Conservation (phyloP, 1,284 basidiomycete genomes). For the Neolentinus lepideus region DNA sequence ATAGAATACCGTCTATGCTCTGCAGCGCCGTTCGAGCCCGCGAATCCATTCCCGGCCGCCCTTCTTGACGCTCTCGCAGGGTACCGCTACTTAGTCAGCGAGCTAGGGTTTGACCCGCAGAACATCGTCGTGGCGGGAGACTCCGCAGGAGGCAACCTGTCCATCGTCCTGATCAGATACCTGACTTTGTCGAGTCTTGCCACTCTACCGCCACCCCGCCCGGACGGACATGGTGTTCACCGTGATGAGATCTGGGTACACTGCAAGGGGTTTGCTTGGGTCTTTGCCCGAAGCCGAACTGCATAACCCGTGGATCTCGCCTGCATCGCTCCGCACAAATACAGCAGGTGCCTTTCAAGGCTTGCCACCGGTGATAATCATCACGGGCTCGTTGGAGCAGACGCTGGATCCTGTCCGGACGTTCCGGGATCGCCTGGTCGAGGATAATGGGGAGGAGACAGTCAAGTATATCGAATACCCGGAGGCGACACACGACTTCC, state of each 20-base stretch:
- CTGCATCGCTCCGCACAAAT: slow-evolving; percentile 9
- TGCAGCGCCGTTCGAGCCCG: slow-evolving; percentile 14
- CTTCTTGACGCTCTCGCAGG: slow-evolving; percentile 46
- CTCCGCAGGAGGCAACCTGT: slow-evolving; percentile 56
- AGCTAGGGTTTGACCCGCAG: slow-evolving; percentile 30
- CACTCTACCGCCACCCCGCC: no score
- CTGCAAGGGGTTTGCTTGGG: slow-evolving; percentile 14
- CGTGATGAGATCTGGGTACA: slow-evolving; percentile 11
- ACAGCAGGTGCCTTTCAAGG: slow-evolving; percentile 19
- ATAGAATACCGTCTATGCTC: slow-evolving; percentile 35
- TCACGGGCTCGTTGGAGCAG: slow-evolving; percentile 24
- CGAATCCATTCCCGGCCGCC: slow-evolving; percentile 42
- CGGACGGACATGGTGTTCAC: slow-evolving; percentile 10
- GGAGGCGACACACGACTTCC: slow-evolving; percentile 23
- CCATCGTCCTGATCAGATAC: slow-evolving; percentile 34
- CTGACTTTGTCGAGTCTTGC: slow-evolving; percentile 25
- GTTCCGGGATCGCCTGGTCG: slow-evolving; percentile 18
- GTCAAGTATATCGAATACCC: slow-evolving; percentile 28
- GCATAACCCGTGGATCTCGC: slow-evolving; percentile 12
- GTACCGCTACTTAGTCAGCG: slow-evolving; percentile 41
- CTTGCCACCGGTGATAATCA: slow-evolving; percentile 26
- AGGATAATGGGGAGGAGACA: slow-evolving; percentile 19
- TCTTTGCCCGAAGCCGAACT: slow-evolving; percentile 4
- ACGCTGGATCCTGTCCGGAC: slow-evolving; percentile 21
- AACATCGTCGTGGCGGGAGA: slow-evolving; percentile 54